phyloP scores from a whole-genome alignment of 331 rosid species.

The Telfairia occidentalis region DNA sequence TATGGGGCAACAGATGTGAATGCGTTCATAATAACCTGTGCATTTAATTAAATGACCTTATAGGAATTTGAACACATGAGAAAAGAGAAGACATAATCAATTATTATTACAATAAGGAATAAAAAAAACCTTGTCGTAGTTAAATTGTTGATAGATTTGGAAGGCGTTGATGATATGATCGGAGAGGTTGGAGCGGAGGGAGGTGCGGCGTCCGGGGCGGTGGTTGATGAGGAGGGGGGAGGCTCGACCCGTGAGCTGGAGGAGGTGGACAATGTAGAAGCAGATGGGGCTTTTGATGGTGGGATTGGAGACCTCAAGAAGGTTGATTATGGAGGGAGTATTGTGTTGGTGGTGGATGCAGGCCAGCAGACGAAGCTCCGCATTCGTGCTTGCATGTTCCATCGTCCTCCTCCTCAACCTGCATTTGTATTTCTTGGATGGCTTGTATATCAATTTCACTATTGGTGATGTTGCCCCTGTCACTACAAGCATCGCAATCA shows the following conservation, averaged over 20 bases:
- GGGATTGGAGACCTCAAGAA: conserved; percentile 44
- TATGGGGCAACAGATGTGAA: conserved; percentile 44
- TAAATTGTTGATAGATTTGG: conserved; percentile 21
- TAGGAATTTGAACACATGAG: too few relatives aligned
- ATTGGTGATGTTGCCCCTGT: conserved; percentile 32
- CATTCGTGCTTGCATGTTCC: conserved; percentile 18
- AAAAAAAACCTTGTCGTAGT: background rate
- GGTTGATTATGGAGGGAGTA: conserved; percentile 33
- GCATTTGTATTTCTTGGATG: conserved; percentile 35
- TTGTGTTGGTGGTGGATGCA: conserved; percentile 34
- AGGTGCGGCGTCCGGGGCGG: background rate
- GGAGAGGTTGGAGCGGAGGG: conserved; percentile 10
- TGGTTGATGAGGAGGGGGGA: conserved; percentile 39
- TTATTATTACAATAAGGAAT: background rate
- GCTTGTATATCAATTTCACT: conserved; percentile 36
- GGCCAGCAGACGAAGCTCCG: conserved; percentile 30
- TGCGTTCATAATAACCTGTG: conserved; percentile 18
- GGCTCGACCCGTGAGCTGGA: conserved; percentile 35
- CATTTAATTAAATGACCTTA: too few relatives aligned
- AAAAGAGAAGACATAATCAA: background rate
- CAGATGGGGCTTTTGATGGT: conserved; percentile 27
- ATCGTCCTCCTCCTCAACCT: conserved; percentile 26
- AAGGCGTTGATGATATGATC: conserved; percentile 37
- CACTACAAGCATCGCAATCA: conserved; percentile 21
- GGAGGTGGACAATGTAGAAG: conserved; percentile 36